A percentile compares a stretch with the other conserved stretches of the same genome.
phyloP scores from a whole-genome alignment of 768 basidiomycete species.

The Gymnopilus dilepis region DNA sequence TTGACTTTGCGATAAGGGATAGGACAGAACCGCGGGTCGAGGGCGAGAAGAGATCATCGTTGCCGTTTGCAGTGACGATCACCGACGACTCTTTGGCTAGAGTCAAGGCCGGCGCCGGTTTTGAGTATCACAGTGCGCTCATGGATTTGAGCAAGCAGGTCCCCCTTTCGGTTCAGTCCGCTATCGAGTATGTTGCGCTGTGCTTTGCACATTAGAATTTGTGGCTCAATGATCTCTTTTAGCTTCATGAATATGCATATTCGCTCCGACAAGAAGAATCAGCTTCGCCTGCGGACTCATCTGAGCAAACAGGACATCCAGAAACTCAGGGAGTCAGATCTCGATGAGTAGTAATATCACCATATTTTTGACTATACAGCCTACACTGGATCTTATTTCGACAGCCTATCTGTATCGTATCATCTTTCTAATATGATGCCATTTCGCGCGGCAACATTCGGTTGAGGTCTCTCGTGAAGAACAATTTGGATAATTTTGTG shows the following conservation, averaged over 20 bases:
- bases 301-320: background rate
- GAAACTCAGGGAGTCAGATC: background rate
- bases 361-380: too few relatives aligned
- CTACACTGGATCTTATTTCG: too few relatives aligned
- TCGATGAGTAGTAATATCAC: too few relatives aligned
- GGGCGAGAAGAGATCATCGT: background rate
- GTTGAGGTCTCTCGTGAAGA: too few relatives aligned
- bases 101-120: background rate
- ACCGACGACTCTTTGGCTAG: background rate
- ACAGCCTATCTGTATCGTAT: too few relatives aligned
- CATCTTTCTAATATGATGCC: too few relatives aligned
- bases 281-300: conserved; percentile 13
- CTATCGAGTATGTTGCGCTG: conserved; percentile 11
- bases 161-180: background rate
- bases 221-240: background rate
- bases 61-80: conserved; percentile 1
- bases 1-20: background rate
- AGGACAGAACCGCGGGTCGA: background rate
- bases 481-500: too few relatives aligned
- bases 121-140: conserved; percentile 6
- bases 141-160: background rate
- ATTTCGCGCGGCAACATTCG: too few relatives aligned
- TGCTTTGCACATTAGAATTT: background rate
- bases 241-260: conserved; percentile 22
- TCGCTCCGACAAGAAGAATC: conserved; percentile 18